phyloP scores from a whole-genome alignment of 345 rosid species.

The Lumnitzera racemosa region DNA sequence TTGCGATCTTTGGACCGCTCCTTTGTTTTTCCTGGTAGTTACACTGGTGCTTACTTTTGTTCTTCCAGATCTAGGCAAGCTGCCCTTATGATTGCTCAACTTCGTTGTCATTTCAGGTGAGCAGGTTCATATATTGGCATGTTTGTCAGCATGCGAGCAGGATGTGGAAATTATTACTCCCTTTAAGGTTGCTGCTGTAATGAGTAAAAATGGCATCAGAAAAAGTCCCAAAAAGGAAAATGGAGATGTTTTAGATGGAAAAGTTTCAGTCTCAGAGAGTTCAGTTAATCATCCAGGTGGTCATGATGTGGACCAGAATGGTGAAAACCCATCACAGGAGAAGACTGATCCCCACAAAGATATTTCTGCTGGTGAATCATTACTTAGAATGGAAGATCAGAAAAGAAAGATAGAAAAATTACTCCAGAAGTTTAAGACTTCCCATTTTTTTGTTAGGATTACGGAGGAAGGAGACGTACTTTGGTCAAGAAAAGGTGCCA shows the following conservation, averaged over 20 bases:
- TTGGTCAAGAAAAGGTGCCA: conserved; percentile 67
- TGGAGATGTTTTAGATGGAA: conserved; percentile 34
- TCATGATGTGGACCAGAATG: conserved; percentile 36
- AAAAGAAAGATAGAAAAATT: conserved; percentile 60
- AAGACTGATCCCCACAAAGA: conserved; percentile 41
- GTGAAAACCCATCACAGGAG: conserved; percentile 42
- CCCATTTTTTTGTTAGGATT: conserved; percentile 92
- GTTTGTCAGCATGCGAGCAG: conserved; percentile 72
- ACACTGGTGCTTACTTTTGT: conserved; percentile 7
- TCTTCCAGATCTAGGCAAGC: background rate
- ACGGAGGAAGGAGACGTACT: conserved; percentile 78
- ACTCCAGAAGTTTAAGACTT: conserved; percentile 75
- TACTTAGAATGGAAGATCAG: conserved; percentile 83
- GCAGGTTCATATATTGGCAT: conserved; percentile 79
- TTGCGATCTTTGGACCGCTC: conserved; percentile 65
- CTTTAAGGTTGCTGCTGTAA: conserved; percentile 85
- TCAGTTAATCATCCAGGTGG: conserved; percentile 35
- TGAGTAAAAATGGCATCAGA: conserved; percentile 66
- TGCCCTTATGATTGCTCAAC: conserved; percentile 10
- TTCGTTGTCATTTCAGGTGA: conserved; percentile 57
- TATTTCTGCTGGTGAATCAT: conserved; percentile 69
- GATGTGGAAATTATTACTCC: conserved; percentile 86
- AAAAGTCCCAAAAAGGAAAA: conserved; percentile 41
- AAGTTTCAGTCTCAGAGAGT: conserved; percentile 25
- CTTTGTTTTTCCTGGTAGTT: conserved; percentile 85